Evolutionary conservation across 2,329 filamentous ascomycete species (phyloP).

Genomic region (Botrytis deweyae): DNA sequence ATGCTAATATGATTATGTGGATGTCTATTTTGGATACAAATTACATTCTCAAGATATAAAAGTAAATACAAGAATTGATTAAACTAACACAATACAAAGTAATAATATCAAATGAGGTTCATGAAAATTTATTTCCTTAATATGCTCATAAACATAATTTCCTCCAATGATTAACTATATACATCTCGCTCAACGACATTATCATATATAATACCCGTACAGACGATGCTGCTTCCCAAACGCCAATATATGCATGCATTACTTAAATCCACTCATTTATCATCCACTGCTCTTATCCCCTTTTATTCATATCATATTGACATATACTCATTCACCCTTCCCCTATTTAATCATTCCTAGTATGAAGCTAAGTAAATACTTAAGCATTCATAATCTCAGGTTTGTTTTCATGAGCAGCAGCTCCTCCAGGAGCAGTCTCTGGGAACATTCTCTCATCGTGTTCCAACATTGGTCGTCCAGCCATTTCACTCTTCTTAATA

Average conservation of each 20-base stretch:
- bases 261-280: background rate
- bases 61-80: background rate
- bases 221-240: slow-evolving; percentile 9
- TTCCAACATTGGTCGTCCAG: slow-evolving; percentile 25
- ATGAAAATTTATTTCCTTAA: background rate
- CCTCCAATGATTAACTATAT: background rate
- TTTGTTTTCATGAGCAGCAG: background rate
- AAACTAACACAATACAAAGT: background rate
- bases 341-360: background rate
- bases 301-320: background rate
- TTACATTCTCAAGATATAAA: background rate
- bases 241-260: slow-evolving; percentile 7
- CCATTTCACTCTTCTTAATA: slow-evolving; percentile 27
- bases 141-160: background rate
- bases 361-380: background rate
- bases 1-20: background rate
- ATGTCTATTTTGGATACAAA: background rate
- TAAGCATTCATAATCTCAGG: slow-evolving; percentile 5
- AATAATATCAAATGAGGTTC: background rate
- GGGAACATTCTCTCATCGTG: slow-evolving; percentile 30
- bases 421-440: slow-evolving; percentile 13
- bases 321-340: background rate
- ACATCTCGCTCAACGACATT: background rate
- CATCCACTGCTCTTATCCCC: background rate
- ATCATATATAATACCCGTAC: slow-evolving; percentile 5